Base-by-base conservation (phyloP, 2,329 filamentous ascomycete genomes). In the Fusarium nematophilum region DNA sequence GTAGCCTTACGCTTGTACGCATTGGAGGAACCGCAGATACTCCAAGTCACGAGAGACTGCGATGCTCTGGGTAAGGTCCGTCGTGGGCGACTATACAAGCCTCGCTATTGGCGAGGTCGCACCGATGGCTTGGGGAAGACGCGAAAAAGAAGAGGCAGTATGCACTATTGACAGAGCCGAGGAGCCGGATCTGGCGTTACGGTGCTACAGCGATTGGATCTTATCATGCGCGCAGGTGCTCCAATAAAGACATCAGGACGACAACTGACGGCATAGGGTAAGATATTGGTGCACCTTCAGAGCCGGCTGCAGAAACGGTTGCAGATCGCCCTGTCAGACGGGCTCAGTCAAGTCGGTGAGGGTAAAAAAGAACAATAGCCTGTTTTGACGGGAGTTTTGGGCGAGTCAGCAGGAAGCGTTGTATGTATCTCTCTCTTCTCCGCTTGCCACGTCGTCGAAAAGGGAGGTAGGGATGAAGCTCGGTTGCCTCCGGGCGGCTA, bases 401-500 rank as follows among this genome's bases (percentile, higher is more conserved):
- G 21, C 21, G 37, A 9, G 36, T 13, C 21, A 33, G 26, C 30
- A 46, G 52, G 23, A 29, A 14, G 17, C 21, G n/a, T 10, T 25
- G 37, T 14, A 29, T 59, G 29, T 37, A 36, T 58, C 34, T 46
- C 15, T 45, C 44, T 39, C 44, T 40, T 48, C 43, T 33, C 51
- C 49, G 57, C 31, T 33, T 45, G 62, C 66, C 61, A 68, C 49
- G 56, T 64, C 50, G 39, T 39, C 7, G 21, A 29, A 11, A 45
- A 40, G 29, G 34, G 42, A 37, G 33, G 44, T 55, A 57, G 55
- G 40, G 21, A 21, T 21, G 21, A 21, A 53, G 36, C 37, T 66
- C 65, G 65, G 65, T 52, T 64, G 46, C 56, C 50, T 59, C 59
- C 52, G 48, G 57, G 66, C 66, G 66, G 52, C 37, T 68, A 58